Evolutionary conservation across 2,329 filamentous ascomycete species (phyloP).

Genomic region (Zymoseptoria brevis): DNA sequence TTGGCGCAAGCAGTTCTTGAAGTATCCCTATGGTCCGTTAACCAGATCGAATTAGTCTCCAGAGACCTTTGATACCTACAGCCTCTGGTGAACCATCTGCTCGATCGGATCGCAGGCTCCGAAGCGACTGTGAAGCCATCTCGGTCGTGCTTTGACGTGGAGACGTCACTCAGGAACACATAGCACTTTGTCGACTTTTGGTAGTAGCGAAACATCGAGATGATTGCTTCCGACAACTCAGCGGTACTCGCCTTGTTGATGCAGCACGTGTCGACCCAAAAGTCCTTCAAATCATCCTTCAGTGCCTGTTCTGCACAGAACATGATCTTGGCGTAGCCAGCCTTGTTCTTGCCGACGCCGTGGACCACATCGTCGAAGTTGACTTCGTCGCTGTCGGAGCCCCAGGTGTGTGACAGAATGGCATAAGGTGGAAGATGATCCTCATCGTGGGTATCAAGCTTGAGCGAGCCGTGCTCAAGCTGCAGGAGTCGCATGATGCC

Average conservation of each 20-base stretch:
- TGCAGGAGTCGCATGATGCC: neutral
- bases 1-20: conserved; percentile 5
- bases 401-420: conserved; percentile 15
- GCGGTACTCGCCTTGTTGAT: conserved; percentile 15
- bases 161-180: conserved; percentile 12
- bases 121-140: neutral
- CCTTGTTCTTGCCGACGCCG: conserved; percentile 2
- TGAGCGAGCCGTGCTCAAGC: conserved; percentile 3
- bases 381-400: conserved; percentile 7
- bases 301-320: neutral
- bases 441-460: neutral
- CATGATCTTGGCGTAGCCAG: conserved; percentile 7
- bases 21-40: neutral
- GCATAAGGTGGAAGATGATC: conserved; percentile 8
- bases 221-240: conserved; percentile 17
- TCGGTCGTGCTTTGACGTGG: neutral
- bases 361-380: conserved; percentile 9
- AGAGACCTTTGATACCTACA: too few relatives aligned
- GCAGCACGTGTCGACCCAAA: conserved; percentile 21
- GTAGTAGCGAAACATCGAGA: conserved; percentile 20
- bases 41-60: too few relatives aligned
- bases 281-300: conserved; percentile 1
- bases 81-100: too few relatives aligned
- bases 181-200: conserved; percentile 11
- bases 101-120: too few relatives aligned